Percentiles rank a stretch among this genome's conserved stretches.
phyloP scores from a whole-genome alignment of 148 eudicot species.

The Linanthus parryae region DNA sequence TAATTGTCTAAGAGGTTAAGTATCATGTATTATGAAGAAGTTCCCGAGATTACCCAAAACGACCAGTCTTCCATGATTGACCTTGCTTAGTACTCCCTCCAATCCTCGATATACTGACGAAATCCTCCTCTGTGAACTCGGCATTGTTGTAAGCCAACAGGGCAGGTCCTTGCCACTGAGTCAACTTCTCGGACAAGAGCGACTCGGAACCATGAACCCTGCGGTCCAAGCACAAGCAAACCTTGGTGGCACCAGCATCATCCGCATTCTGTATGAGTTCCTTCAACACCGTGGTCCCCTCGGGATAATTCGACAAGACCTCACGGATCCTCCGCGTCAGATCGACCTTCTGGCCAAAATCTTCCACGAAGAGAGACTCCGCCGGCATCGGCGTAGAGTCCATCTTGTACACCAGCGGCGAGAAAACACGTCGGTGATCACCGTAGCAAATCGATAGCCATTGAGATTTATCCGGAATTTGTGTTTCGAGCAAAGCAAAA shows the following conservation, averaged over 20 bases:
- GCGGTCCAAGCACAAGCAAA: constrained; percentile 79
- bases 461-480: too few relatives aligned
- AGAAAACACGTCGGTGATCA: too few relatives aligned
- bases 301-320: constrained; percentile 81
- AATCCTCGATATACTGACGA: constrained; percentile 85
- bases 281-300: constrained; percentile 87
- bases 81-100: constrained; percentile 81
- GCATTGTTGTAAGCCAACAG: constrained; percentile 82
- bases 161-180: constrained; percentile 93
- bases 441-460: too few relatives aligned
- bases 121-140: constrained; percentile 85
- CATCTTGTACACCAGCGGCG: too few relatives aligned
- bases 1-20: too few relatives aligned
- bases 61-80: constrained; percentile 91
- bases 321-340: constrained; percentile 89
- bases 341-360: constrained; percentile 96
- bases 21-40: too few relatives aligned
- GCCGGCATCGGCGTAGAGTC: too few relatives aligned
- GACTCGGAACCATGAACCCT: constrained; percentile 49
- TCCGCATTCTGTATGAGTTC: constrained; percentile 98
- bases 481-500: too few relatives aligned
- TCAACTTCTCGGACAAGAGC: constrained; percentile 42
- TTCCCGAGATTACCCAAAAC: constrained; percentile 63
- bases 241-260: constrained; percentile 88
- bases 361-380: constrained; percentile 71